Evolutionary conservation across 1,284 basidiomycete genomes (phyloP), one percentile per base, ranked within the genome.

Genomic region (Cronartium quercuum): DNA sequence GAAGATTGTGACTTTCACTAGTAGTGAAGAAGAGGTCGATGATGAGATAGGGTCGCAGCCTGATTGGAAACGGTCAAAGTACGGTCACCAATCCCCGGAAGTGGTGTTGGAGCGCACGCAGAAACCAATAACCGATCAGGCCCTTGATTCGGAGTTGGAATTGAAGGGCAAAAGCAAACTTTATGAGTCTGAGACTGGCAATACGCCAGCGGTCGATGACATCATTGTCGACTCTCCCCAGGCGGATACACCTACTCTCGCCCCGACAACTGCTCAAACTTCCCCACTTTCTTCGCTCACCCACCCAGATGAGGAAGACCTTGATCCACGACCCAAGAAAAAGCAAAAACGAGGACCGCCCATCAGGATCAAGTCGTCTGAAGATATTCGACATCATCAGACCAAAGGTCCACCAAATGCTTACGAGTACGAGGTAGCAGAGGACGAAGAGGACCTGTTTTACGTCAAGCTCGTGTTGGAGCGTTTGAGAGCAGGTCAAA

Each of bases 361-460:
- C 1, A 29, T 2, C 29, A 29, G 29, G 29, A 29, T 2, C 2
- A 29, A 29, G 29, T 29, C 29, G 29, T 21, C 51, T 55, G 51
- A 21, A 29, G 29, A 55, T 2, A n/a, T 7, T 55, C n/a, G 29
- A 55, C n/a, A 21, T 55, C 51, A 21, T n/a, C n/a, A 55, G 51
- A n/a, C n/a, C n/a, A 79, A 80, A 4, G 84, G 84, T 7, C 85
- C 86, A 12, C 85, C 84, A 13, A 87, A 91, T 81, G 87, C 86
- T 0, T 84, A 87, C 64, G 83, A 84, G 13, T 78, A 80, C 2
- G 84, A 83, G 7, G 79, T 94, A 6, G 90, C 90, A 73, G 86
- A 88, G 51, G 93, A 97, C 81, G 94, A 94, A 78, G 95, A 98
- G 81, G 95, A 98, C 80, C 82, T 91, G 38, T 96, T 90, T 83